Evolutionary conservation across 1,284 basidiomycete genomes (phyloP), one percentile per base, ranked within the genome.

Genomic region (Pyrrhoderma noxium): DNA sequence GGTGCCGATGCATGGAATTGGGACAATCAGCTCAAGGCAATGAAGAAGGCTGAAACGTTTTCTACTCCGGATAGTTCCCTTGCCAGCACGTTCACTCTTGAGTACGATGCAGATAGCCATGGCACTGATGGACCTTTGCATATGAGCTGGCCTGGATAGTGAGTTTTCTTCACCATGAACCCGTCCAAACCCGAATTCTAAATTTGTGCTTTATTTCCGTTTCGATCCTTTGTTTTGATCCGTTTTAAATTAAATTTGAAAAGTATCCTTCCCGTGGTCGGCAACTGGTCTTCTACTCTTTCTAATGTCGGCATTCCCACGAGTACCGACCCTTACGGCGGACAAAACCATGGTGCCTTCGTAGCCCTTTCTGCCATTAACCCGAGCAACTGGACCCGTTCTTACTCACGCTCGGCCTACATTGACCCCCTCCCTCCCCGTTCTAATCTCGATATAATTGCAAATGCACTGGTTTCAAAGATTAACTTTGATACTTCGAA

Each of bases 321-420:
- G 9, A 65, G 64, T 16, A 51, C 64, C 1, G 74, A 81, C 55
- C 68, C 78, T 0, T 69, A 76, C 53, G 67, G 67, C 35, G 80
- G 81, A 54, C 60, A 71, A 16, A 67, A 67, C 57, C 70, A 69
- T 65, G 76, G 80, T 42, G 69, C 70, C 0, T 82, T 73, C 60
- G 69, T 88, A 56, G 76, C 81, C 0, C 76, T 80, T 0, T 80
- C 77, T 11, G 71, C 76, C 31, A 79, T 89, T 64, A 82, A 86
- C 65, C 75, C 77, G 0, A 41, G 64, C 31, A 86, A 82, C 72
- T 76, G 77, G 71, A 79, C 79, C 1, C 75, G 86, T 37, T 85
- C 80, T 7, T 82, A 85, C 66, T 73, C 84, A 4, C 76, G 80
- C 50, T 74, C 77, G 1, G 84, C 76, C 1, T 89, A 89, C 69